Base-by-base conservation (phyloP, 352 stramenopile genomes). In the Elongisporangium undulatum region DNA sequence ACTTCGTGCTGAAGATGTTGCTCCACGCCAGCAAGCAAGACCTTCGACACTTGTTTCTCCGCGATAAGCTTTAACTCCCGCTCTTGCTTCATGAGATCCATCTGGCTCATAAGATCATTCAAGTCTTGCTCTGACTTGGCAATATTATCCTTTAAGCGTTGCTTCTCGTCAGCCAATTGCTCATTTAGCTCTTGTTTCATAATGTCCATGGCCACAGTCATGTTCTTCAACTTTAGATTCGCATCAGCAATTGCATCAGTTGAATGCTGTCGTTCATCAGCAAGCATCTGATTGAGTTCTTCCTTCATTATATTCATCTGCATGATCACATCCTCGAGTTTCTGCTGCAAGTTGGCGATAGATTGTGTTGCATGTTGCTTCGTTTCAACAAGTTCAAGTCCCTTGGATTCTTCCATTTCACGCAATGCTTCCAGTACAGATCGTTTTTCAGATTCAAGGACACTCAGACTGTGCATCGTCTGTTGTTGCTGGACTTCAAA, bases 1-100 rank as follows among this genome's bases (percentile, higher is more conserved):
- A 63, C 17, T 23, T 24, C 6, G 29, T 41, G 51, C 51, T 66
- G 29, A 9, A 41, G 29, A 41, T 41, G 29, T 13, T 41, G 29
- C 29, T 41, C 29, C 13, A 41, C 29, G 4, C 29, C 29, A 15
- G 29, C 29, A 41, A 41, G 29, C 13, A 41, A 15, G 13, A 41
- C 29, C 13, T 41, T 41, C 29, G 29, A 41, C 29, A 41, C 29
- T 41, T 41, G 5, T 41, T 41, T 41, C 9, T 41, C 29, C 8
- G 29, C 29, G 29, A 41, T 41, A 13, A 41, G 8, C 9, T 15
- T 41, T 15, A 41, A 2, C 29, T 41, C 29, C 29, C 29, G 9
- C 29, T 41, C 29, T 41, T 41, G 29, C 29, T 41, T 41, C 5
- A 41, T 6, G 9, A 41, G 29, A 2, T 41, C 29, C 5, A 41